Percentiles rank a stretch among this genome's conserved stretches.
phyloP scores from a whole-genome alignment of 495 filamentous ascomycete species.

The Penicillium bialowiezense region DNA sequence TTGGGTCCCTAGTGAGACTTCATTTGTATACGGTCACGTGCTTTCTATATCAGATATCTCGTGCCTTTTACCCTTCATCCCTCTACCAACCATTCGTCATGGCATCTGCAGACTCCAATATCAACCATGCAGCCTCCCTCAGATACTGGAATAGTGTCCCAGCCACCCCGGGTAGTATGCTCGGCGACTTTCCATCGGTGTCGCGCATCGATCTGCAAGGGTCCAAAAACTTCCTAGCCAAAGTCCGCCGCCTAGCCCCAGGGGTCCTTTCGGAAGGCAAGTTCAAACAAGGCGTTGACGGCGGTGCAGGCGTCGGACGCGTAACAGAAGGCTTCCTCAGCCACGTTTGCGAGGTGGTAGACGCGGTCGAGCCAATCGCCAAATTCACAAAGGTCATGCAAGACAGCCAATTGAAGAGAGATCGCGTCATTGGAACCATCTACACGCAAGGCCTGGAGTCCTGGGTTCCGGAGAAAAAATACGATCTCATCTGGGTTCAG shows the following conservation, averaged over 20 bases:
- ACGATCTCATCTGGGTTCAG: conserved; percentile 68
- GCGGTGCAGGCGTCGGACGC: conserved; percentile 62
- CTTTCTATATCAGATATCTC: background rate
- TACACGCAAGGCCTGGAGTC: conserved; percentile 73
- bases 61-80: too few relatives aligned
- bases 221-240: conserved; percentile 72
- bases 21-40: background rate
- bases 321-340: conserved; percentile 56
- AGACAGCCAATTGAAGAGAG: conserved; percentile 24
- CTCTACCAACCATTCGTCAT: background rate
- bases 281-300: conserved; percentile 50
- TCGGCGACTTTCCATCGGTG: conserved; percentile 73
- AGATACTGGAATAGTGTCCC: conserved; percentile 72
- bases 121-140: conserved; percentile 37
- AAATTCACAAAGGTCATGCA: conserved; percentile 45
- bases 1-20: too few relatives aligned
- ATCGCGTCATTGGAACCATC: conserved; percentile 55
- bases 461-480: conserved; percentile 61
- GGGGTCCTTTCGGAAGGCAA: conserved; percentile 17
- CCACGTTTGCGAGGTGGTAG: conserved; percentile 50
- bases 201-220: conserved; percentile 74
- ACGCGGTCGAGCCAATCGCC: conserved; percentile 59
- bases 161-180: conserved; percentile 76
- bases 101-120: conserved; percentile 21
- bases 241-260: conserved; percentile 55